Conservation (phyloP, 2,329 filamentous ascomycete genomes). For the Nigrospora osmanthi region DNA sequence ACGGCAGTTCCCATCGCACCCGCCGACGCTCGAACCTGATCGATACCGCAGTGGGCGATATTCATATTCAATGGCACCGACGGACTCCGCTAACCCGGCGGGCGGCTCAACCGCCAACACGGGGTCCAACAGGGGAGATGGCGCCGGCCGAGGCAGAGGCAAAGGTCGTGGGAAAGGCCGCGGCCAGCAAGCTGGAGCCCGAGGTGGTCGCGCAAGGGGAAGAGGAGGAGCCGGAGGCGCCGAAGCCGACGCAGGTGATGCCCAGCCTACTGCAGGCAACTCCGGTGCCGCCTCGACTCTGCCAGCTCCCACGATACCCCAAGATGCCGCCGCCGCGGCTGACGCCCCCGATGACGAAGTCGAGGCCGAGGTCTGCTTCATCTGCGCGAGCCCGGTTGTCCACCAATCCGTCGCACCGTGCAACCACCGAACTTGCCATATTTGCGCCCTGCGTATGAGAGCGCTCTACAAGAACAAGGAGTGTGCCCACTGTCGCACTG, state of each 20-base stretch:
- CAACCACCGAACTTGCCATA: slow-evolving; percentile 95
- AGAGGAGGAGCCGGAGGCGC: slow-evolving; percentile 2
- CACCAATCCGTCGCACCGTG: slow-evolving; percentile 88
- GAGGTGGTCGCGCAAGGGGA: not conserved
- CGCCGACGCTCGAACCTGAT: too few species aligned
- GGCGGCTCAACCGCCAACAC: too few species aligned
- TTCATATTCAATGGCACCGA: too few species aligned
- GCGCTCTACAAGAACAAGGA: slow-evolving; percentile 94
- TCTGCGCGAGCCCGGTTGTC: slow-evolving; percentile 84
- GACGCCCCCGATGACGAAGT: slow-evolving; percentile 42
- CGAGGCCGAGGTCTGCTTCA: slow-evolving; percentile 87
- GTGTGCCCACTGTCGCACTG: slow-evolving; percentile 86
- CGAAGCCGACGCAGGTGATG: slow-evolving; percentile 21
- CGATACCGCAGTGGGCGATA: too few species aligned
- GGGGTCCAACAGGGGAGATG: too few species aligned
- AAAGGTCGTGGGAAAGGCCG: not conserved
- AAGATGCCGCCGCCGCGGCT: slow-evolving; percentile 12
- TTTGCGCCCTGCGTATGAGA: slow-evolving; percentile 83
- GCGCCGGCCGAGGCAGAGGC: slow-evolving; percentile 1
- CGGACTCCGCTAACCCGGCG: too few species aligned
- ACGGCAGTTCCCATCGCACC: too few species aligned
- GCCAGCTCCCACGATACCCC: too few species aligned
- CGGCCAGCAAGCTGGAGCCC: not conserved
- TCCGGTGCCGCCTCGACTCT: too few species aligned
- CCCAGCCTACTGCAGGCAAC: slow-evolving; percentile 20